Base-by-base conservation (phyloP, 2,329 filamentous ascomycete genomes). In the Diaporthe australafricana region DNA sequence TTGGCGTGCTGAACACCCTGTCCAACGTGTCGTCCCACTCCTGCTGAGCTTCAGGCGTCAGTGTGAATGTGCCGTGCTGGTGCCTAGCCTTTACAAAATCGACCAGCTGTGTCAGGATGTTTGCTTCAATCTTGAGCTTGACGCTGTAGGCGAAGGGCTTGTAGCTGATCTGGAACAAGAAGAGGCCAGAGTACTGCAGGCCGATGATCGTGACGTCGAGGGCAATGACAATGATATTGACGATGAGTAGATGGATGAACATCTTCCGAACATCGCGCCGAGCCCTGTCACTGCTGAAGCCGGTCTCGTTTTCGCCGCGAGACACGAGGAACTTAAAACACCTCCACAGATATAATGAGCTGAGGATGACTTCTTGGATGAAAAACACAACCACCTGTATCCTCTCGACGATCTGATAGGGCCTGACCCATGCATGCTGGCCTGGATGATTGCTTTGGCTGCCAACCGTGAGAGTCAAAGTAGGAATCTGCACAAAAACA, bases 71-170 rank as follows among this genome's bases (percentile, higher is more conserved):
- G 52, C 50, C 32, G 50, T 56, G 45, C 38, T 42, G 68, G 42
- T 52, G 55, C 32, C 22, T 25, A 2, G 55, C 52, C 20, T 68
- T 55, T 12, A 71, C 55, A 14, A 68, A 57, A 12, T 68, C 52
- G 6, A 65, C 60, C 4, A 84, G 79, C 14, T 79, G 80, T 35
- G 87, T 82, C 9, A 91, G 80, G 50, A 91, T 85, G n/a, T 86
- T 85, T 72, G 86, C 85, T 77, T 90, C 89, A 20, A 89, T 82
- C 72, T 88, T 87, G 47, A 88, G 80, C 74, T 86, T 86, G 75
- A 85, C 77, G 53, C 79, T 81, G 76, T 85, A 86, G 7, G 84
- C 80, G 32, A 83, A 81, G 16, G 80, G 80, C 75, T 84, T 84
- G 38, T 82, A 77, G 6, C 79, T 81, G 20, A 81, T 82, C 73